Base-by-base conservation (phyloP, 768 basidiomycete genomes). In the Leccinum disarticulatum region DNA sequence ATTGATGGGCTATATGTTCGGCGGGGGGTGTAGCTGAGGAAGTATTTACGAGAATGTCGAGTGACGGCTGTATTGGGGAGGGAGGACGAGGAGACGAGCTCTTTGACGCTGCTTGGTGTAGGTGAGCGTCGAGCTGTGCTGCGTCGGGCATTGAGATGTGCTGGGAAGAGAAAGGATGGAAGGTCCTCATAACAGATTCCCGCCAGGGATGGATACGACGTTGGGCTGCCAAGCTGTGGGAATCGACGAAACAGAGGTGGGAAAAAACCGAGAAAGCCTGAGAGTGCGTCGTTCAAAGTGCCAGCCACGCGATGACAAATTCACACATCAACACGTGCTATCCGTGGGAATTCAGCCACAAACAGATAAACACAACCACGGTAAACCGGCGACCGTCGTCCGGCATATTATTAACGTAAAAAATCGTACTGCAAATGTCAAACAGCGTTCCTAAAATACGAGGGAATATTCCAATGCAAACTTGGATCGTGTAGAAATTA, bases 81-180 rank as follows among this genome's bases (percentile, higher is more conserved):
- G 71, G 80, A 70, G 75, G 79, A 73, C 70, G 83, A 61, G 85
- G 81, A 15, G 82, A 80, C 65, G 85, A 72, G 57, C 70, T 74
- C 63, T 70, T 73, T 66, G 73, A 75, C 61, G 64, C 68, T 41
- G 66, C 57, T 48, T 63, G 64, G 53, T 67, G 68, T 48, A 75
- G 70, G 56, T 74, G 72, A 43, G 66, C 70, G 73, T 63, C 69
- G 64, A 68, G 72, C 52, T 59, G 76, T 33, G 71, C 67, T 31
- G 73, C 70, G 64, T 79, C 71, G 65, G 76, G 75, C 78, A 79
- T 79, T 59, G 73, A 67, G 67, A 76, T 66, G 66, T 72, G 77
- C 69, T 75, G 71, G 70, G 76, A 76, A 72, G 73, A 73, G 72
- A 77, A 75, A 65, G 76, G 73, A 68, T 77, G 77, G 53, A 77